Percentiles rank a stretch among this genome's conserved stretches.
These are phyloP conservation scores for Seiridium unicorne DNA, from an alignment of 2,329 filamentous ascomycete species.

Conservation along the genomic window DNA sequence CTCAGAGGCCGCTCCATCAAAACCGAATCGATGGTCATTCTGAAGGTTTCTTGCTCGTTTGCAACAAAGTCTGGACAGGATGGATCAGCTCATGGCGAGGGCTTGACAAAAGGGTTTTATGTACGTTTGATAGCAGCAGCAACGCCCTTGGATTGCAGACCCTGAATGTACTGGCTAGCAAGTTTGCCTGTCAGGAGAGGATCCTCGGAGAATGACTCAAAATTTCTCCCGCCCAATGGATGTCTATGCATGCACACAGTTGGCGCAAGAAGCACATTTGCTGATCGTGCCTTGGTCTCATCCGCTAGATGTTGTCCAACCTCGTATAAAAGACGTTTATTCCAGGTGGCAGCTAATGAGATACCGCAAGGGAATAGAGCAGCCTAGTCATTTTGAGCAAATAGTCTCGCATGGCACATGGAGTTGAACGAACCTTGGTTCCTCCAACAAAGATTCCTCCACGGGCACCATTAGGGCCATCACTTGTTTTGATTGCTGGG, in stretches of 20 bases:
- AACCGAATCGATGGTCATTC: conserved; percentile 62
- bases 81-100: no score
- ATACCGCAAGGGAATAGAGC: conserved; percentile 79
- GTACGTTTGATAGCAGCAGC: conserved; percentile 76
- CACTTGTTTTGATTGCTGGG: conserved; percentile 64
- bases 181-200: conserved; percentile 74
- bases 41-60: conserved; percentile 72
- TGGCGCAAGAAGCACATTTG: conserved; percentile 71
- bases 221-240: conserved; percentile 80
- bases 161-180: conserved; percentile 69
- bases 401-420: neutral
- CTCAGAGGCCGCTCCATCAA: conserved; percentile 64
- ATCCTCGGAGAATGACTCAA: conserved; percentile 85
- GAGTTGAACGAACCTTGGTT: conserved; percentile 45
- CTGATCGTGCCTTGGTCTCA: conserved; percentile 71
- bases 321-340: conserved; percentile 65
- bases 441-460: conserved; percentile 69
- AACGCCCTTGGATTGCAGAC: conserved; percentile 70
- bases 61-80: conserved; percentile 55
- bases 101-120: conserved; percentile 15
- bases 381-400: conserved; percentile 44
- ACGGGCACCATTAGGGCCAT: conserved; percentile 69
- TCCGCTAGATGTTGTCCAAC: conserved; percentile 70
- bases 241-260: conserved; percentile 82
- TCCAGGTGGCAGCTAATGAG: conserved; percentile 78